Evolutionary conservation across 495 filamentous ascomycete genomes (phyloP).

Genomic region (Tuber aestivum): DNA sequence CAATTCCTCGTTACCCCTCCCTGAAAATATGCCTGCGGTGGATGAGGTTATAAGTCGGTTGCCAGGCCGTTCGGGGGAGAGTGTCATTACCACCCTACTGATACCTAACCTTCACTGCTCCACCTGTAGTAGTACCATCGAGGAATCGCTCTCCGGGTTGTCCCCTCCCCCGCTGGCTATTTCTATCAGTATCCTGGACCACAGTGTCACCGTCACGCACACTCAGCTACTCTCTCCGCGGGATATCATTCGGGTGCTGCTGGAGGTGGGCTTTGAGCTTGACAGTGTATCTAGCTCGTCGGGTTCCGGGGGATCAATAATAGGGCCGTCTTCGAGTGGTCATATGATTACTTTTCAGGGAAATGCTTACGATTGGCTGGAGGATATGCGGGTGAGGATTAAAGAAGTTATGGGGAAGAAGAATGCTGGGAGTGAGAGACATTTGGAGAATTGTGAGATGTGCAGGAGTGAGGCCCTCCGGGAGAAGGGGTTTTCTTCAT

Average conservation of each 20-base stretch:
- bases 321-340: constrained; percentile 1
- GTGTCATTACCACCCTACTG: constrained; percentile 33
- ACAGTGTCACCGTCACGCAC: constrained; percentile 34
- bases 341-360: constrained; percentile 17
- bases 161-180: constrained; percentile 31
- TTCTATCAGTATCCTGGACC: constrained; percentile 27
- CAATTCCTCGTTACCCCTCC: neutral
- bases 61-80: constrained; percentile 11
- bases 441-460: constrained; percentile 34
- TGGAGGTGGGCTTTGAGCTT: constrained; percentile 39
- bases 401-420: constrained; percentile 14
- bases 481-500: neutral
- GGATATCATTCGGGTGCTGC: constrained; percentile 30
- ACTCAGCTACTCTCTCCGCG: constrained; percentile 21
- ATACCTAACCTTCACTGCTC: constrained; percentile 40
- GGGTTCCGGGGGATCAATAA: constrained; percentile 6
- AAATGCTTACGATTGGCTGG: constrained; percentile 16
- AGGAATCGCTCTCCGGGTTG: constrained; percentile 32
- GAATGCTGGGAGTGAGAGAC: constrained; percentile 11
- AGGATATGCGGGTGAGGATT: constrained; percentile 19
- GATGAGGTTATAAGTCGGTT: constrained; percentile 7
- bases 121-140: constrained; percentile 30
- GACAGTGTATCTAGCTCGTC: constrained; percentile 27
- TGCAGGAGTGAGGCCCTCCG: constrained; percentile 16
- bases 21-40: neutral